Evolutionary conservation across 805 yeast genomes (phyloP).

Genomic region (Priceomyces castillae): DNA sequence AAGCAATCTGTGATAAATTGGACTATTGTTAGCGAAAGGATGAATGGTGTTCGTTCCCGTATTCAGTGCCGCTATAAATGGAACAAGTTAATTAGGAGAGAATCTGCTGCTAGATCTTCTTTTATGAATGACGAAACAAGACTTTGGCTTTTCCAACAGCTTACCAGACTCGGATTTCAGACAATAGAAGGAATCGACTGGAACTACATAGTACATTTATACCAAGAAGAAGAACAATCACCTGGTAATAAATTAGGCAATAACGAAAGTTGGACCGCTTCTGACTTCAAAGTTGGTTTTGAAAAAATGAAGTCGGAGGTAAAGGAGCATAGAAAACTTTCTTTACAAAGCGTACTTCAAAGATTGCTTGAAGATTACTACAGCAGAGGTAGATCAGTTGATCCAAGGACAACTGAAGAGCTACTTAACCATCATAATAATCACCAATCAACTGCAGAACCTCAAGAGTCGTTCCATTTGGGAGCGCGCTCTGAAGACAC

Average conservation of each 20-base stretch:
- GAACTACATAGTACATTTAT: slow-evolving; percentile 29
- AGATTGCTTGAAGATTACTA: slow-evolving; percentile 13
- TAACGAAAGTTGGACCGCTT: slow-evolving; percentile 47
- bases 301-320: slow-evolving; percentile 55
- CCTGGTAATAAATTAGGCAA: slow-evolving; percentile 5
- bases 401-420: slow-evolving; percentile 5
- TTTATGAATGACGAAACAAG: slow-evolving; percentile 33
- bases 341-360: slow-evolving; percentile 14
- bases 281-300: slow-evolving; percentile 60
- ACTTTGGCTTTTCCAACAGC: slow-evolving; percentile 35
- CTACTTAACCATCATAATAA: background rate
- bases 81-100: slow-evolving; percentile 74
- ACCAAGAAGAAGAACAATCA: slow-evolving; percentile 24
- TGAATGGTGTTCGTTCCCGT: slow-evolving; percentile 86
- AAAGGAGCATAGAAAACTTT: slow-evolving; percentile 33
- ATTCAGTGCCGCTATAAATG: slow-evolving; percentile 96
- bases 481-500: background rate
- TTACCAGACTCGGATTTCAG: slow-evolving; percentile 25
- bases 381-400: slow-evolving; percentile 7
- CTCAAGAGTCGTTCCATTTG: slow-evolving; percentile 2
- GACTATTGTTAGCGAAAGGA: slow-evolving; percentile 85
- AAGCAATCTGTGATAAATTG: slow-evolving; percentile 63
- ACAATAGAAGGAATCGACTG: slow-evolving; percentile 32
- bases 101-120: slow-evolving; percentile 32
- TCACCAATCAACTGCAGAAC: background rate